Conservation (phyloP, 2,329 filamentous ascomycete genomes). For the Fusarium lateritium region DNA sequence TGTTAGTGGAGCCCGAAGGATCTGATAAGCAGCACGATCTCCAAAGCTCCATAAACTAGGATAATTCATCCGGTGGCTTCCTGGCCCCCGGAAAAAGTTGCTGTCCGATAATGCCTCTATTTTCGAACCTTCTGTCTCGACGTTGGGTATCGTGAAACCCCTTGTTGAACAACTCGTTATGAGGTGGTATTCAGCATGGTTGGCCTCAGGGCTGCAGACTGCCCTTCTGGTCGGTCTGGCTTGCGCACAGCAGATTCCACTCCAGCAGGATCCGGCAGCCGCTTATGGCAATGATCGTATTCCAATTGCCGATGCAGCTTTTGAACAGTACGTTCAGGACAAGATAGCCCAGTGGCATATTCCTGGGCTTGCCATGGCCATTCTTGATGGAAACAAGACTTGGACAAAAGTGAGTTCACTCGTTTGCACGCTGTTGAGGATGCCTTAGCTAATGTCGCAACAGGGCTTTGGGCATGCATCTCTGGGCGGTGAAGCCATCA, state of each 20-base stretch:
- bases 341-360: slow-evolving; percentile 54
- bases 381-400: slow-evolving; percentile 57
- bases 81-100: slow-evolving; percentile 4
- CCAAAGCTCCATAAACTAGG: neutral
- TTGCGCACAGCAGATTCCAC: slow-evolving; percentile 7
- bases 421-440: neutral
- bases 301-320: slow-evolving; percentile 20
- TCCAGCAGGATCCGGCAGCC: neutral
- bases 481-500: slow-evolving; percentile 56
- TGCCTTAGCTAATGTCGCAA: neutral
- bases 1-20: slow-evolving; percentile 10
- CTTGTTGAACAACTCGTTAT: neutral
- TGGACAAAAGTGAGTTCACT: slow-evolving; percentile 51
- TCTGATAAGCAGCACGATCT: slow-evolving; percentile 14
- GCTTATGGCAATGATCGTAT: slow-evolving; percentile 18
- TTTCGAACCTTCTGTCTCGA: neutral
- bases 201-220: neutral
- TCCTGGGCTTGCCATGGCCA: slow-evolving; percentile 59
- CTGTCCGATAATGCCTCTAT: neutral
- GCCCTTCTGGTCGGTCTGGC: neutral
- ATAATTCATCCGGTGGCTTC: neutral
- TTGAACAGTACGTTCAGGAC: slow-evolving; percentile 47
- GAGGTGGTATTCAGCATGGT: slow-evolving; percentile 2
- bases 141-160: neutral
- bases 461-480: slow-evolving; percentile 59